These are phyloP conservation scores for Deuterostichococcus epilithicus DNA, from an alignment of 139 green algal genomes.

Conservation along the genomic window DNA sequence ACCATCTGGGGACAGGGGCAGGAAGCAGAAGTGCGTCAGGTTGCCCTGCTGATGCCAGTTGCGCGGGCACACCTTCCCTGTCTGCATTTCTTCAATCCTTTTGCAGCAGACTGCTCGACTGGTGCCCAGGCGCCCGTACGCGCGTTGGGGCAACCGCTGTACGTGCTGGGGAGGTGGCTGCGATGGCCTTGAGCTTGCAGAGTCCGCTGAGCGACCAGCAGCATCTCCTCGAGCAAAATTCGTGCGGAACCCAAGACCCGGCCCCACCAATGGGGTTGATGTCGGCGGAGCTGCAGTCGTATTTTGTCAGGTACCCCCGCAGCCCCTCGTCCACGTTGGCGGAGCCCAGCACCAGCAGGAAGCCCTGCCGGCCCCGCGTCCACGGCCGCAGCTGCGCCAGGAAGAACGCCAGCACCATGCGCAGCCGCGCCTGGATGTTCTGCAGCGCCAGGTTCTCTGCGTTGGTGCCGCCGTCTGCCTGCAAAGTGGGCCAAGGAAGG, in stretches of 20 bases:
- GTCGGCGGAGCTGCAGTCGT: constrained; percentile 93
- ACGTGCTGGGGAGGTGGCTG: no score
- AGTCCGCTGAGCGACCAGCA: no score
- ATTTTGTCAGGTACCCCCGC: constrained; percentile 83
- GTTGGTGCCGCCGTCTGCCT: constrained; percentile 69
- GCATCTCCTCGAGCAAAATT: no score
- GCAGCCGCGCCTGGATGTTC: constrained; percentile 88
- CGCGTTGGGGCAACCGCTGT: no score
- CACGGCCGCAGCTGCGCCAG: constrained; percentile 76
- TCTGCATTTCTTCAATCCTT: no score
- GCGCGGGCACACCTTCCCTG: no score
- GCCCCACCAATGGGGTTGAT: constrained; percentile 92
- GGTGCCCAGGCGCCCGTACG: no score
- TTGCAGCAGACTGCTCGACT: no score
- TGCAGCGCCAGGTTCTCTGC: constrained; percentile 95
- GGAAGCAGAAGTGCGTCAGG: no score
- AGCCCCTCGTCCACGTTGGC: constrained; percentile 97
- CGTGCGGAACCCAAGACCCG: neutral
- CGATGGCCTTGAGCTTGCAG: no score
- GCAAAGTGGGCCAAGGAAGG: neutral
- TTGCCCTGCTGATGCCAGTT: no score
- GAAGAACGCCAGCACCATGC: constrained; percentile 96
- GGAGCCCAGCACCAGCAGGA: constrained; percentile 90
- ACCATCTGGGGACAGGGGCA: no score
- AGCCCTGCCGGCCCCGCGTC: constrained; percentile 59